A percentile compares a stretch with the other conserved stretches of the same genome.
These are phyloP conservation scores for Rhizophagus sp. DNA, from an alignment of 192 early-diverging fungal species.

Conservation along the genomic window DNA sequence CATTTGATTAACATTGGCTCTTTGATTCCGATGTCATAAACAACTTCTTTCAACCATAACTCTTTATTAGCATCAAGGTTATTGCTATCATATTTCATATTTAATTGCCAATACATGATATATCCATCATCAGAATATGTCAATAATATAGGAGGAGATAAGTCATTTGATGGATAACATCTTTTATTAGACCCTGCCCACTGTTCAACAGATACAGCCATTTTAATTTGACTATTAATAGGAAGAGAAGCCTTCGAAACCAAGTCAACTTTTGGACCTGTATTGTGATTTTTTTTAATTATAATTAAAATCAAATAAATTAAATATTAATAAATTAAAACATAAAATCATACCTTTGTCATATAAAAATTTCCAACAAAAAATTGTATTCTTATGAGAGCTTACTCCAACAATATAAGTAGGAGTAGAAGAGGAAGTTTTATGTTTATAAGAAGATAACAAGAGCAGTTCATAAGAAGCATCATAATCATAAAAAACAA, in stretches of 20 bases:
- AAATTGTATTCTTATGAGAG: conserved; percentile 11
- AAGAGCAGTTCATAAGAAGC: conserved; percentile 10
- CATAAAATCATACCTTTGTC: background rate
- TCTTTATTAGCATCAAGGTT: background rate
- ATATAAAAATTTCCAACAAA: conserved; percentile 18
- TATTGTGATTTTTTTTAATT: background rate
- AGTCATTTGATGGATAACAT: background rate
- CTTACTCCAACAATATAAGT: conserved; percentile 23
- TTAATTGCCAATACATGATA: conserved; percentile 44
- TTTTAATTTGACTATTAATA: background rate
- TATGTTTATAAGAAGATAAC: conserved; percentile 18
- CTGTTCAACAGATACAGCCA: conserved; percentile 15
- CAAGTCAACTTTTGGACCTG: background rate
- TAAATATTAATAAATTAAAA: background rate
- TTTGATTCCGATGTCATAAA: conserved; percentile 31
- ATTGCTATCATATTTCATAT: conserved; percentile 32
- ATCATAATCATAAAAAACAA: conserved; percentile 14
- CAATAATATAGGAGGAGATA: conserved; percentile 33
- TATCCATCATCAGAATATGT: conserved; percentile 42
- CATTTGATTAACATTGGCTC: conserved; percentile 37
- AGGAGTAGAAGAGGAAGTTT: background rate
- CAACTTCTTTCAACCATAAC: conserved; percentile 31
- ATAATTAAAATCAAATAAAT: background rate
- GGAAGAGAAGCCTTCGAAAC: conserved; percentile 9
- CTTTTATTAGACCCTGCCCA: conserved; percentile 17